Base-by-base conservation (phyloP, 1,284 basidiomycete species). In the Papiliotrema fonsecae region DNA sequence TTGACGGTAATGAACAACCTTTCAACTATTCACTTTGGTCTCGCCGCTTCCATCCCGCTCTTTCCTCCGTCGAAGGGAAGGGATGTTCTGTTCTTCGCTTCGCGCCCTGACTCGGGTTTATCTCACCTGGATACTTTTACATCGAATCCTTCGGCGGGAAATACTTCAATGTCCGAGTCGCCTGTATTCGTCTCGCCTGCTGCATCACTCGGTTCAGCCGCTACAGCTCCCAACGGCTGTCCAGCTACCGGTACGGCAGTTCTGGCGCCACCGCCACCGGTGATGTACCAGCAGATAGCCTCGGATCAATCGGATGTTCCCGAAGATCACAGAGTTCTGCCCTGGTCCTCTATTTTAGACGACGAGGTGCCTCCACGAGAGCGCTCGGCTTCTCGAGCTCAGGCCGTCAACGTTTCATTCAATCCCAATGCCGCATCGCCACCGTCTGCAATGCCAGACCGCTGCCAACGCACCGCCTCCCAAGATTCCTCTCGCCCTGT, bases 21-120 rank as follows among this genome's bases (percentile, higher is more conserved):
- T 13, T 53, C 59, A 9, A 21, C 52, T 2, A 45, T 58, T 5
- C 61, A 67, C 37, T 67, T 67, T 31, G 40, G 46, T 28, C 56
- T 69, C 10, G 51, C 58, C 11, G 60, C 50, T 1, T 65, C 65
- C 0, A 51, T 72, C 3, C 68, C 67, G 1, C 54, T 72, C 6
- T 35, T 61, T 1, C 67, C 68, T 0, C 32, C 60, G 24, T 40
- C 50, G 11, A 54, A 56, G 24, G 64, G 64, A 0, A 58, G 70
- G 19, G 70, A 72, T 45, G 42, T 72, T 22, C 58, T 70, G 24
- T 55, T 69, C 45, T 72, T 72, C 50, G 47, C 54, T 2, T 67
- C 66, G 5, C 48, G 55, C 1, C 57, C 64, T 0, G 42, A 51
- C 27, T 65, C 64, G 1, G 65, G 63, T 5, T 45, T 72, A 5